Evolutionary conservation across 2,329 filamentous ascomycete species (phyloP).

Genomic region (Leptodontidium sp.): DNA sequence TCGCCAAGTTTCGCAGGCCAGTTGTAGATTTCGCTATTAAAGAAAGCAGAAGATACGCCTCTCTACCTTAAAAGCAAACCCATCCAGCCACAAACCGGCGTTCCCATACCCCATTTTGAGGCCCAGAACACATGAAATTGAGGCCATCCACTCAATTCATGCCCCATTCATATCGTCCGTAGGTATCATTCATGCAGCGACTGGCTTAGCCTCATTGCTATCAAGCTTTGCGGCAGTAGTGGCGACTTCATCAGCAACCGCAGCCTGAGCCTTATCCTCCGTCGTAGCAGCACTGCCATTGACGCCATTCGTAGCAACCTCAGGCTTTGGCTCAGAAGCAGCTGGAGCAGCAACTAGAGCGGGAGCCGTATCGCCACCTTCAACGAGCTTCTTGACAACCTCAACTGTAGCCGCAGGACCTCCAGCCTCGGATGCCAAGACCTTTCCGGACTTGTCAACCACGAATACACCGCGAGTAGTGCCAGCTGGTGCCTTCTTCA

Average conservation of each 20-base stretch:
- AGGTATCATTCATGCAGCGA: slow-evolving; percentile 20
- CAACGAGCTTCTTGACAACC: slow-evolving; percentile 76
- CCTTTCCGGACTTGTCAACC: slow-evolving; percentile 81
- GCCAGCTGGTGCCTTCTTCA: slow-evolving; percentile 84
- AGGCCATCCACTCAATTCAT: not conserved
- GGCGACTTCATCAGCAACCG: slow-evolving; percentile 52
- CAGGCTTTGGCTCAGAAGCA: slow-evolving; percentile 36
- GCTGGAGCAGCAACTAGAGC: slow-evolving; percentile 29
- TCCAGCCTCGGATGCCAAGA: slow-evolving; percentile 77
- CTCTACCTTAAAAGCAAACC: slow-evolving; percentile 11
- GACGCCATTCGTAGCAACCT: slow-evolving; percentile 34
- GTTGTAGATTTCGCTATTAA: not conserved
- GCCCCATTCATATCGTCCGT: not conserved
- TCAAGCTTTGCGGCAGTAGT: slow-evolving; percentile 52
- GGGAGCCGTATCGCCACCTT: slow-evolving; percentile 45
- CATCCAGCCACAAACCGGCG: slow-evolving; percentile 8
- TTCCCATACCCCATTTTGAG: slow-evolving; percentile 14
- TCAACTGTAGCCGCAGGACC: slow-evolving; percentile 81
- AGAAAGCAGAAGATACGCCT: not conserved
- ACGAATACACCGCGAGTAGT: slow-evolving; percentile 90
- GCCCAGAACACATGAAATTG: not conserved
- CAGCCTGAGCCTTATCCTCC: slow-evolving; percentile 43
- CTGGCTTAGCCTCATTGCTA: slow-evolving; percentile 37
- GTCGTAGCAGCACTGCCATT: slow-evolving; percentile 34
- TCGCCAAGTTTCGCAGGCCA: not conserved